phyloP scores from a whole-genome alignment of 2,329 filamentous ascomycete genomes.

The Macrophomina pseudophaseolina region DNA sequence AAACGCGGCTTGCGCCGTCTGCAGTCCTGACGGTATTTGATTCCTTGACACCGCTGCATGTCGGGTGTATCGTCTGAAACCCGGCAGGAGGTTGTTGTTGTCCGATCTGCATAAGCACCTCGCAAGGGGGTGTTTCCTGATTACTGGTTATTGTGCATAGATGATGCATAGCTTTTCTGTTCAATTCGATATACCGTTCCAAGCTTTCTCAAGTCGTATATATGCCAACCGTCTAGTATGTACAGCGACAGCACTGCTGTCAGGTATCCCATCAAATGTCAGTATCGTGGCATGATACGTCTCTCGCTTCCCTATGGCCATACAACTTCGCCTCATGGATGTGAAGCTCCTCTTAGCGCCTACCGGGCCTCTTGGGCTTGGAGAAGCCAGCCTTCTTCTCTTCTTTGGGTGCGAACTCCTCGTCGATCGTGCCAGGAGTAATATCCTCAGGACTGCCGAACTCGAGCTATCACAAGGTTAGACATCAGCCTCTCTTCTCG shows the following conservation, averaged over 20 bases:
- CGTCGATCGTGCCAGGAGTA: slow-evolving; percentile 64
- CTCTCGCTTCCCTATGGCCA: no score
- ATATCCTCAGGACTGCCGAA: slow-evolving; percentile 23
- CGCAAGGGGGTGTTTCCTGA: not conserved
- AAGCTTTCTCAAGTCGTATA: not conserved
- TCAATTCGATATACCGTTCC: not conserved
- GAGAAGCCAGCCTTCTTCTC: slow-evolving; percentile 72
- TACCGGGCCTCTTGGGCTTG: slow-evolving; percentile 78
- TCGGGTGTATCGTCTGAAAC: not conserved
- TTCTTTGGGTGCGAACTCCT: slow-evolving; percentile 71
- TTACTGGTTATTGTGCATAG: not conserved
- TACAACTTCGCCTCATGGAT: not conserved
- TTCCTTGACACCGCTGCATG: not conserved
- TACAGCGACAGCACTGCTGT: slow-evolving; percentile 18
- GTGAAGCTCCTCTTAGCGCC: slow-evolving; percentile 44
- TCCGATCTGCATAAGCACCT: slow-evolving; percentile 2
- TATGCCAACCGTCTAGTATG: slow-evolving; percentile 4
- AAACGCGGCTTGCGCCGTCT: not conserved
- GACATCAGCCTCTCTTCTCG: slow-evolving; percentile 63
- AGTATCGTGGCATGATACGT: not conserved
- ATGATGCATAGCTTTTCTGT: slow-evolving; percentile 5
- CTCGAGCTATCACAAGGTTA: slow-evolving; percentile 54
- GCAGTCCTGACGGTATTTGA: not conserved
- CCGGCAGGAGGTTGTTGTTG: not conserved
- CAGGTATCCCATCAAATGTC: slow-evolving; percentile 19